Percentiles rank a stretch among this genome's conserved stretches.
Conservation (phyloP, 2,329 filamentous ascomycete genomes). For the Trichophyton verrucosum region DNA sequence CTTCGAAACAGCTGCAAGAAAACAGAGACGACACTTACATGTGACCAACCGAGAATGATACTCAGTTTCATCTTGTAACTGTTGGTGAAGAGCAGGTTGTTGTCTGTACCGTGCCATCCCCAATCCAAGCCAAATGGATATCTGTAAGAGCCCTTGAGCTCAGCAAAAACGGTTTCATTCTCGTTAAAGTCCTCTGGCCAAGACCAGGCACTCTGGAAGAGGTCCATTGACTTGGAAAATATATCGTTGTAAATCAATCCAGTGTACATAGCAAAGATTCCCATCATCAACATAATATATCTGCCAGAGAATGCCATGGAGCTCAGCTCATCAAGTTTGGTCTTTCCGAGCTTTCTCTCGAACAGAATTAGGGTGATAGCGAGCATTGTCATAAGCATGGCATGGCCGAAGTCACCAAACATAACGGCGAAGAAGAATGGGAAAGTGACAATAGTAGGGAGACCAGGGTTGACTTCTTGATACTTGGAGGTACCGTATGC, state of each 20-base stretch:
- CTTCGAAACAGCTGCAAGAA: not conserved
- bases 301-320: conserved; percentile 98
- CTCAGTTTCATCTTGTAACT: conserved; percentile 99
- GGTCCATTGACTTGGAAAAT: conserved; percentile 83
- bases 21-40: conserved; percentile 35
- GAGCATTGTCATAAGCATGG: conserved; percentile 71
- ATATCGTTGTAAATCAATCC: conserved; percentile 96
- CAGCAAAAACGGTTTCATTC: conserved; percentile 52
- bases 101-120: conserved; percentile 93
- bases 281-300: conserved; percentile 98
- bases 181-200: conserved; percentile 60
- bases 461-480: conserved; percentile 87
- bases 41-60: conserved; percentile 90
- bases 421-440: conserved; percentile 99
- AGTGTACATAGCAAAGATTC: conserved; percentile 90
- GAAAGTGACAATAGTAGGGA: conserved; percentile 93
- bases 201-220: conserved; percentile 84
- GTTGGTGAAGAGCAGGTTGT: conserved; percentile 91
- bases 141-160: conserved; percentile 61
- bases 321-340: conserved; percentile 94
- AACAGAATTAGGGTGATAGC: conserved; percentile 91
- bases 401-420: conserved; percentile 97
- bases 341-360: conserved; percentile 67
- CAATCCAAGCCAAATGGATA: conserved; percentile 95
- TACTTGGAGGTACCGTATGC: conserved; percentile 97